A percentile compares a stretch with the other conserved stretches of the same genome.
These are phyloP conservation scores for Scedosporium apiospermum DNA, from an alignment of 2,329 filamentous ascomycete genomes.

Conservation along the genomic window DNA sequence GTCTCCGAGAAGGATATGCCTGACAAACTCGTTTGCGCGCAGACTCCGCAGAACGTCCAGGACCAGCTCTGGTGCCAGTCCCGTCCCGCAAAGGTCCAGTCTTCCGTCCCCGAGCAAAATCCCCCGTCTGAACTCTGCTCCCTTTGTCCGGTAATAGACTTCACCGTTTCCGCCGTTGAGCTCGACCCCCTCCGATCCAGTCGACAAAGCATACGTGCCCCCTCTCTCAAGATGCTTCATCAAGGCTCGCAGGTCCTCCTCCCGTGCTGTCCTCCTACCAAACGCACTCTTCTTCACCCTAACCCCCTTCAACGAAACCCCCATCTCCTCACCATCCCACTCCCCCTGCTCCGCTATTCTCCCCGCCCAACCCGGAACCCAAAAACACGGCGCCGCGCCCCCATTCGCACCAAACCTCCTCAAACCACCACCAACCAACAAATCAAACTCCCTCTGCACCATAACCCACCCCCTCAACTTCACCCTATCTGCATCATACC, in stretches of 20 bases:
- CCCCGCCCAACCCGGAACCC: conserved; percentile 21
- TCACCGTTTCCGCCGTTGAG: conserved; percentile 26
- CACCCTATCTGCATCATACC: conserved; percentile 26
- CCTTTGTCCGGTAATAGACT: conserved; percentile 24
- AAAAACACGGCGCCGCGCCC: conserved; percentile 21
- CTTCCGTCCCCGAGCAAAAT: conserved; percentile 40
- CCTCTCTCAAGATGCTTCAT: conserved; percentile 20
- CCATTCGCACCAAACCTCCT: conserved; percentile 16
- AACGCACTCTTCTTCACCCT: conserved; percentile 25
- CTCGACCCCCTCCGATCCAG: conserved; percentile 15
- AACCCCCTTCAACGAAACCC: conserved; percentile 21
- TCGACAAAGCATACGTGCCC: conserved; percentile 19
- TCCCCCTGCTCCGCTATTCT: conserved; percentile 23
- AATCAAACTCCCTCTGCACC: conserved; percentile 25
- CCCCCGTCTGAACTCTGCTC: conserved; percentile 25
- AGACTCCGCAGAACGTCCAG: conserved; percentile 38
- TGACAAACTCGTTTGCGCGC: conserved; percentile 34
- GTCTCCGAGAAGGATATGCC: conserved; percentile 44
- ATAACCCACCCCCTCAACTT: conserved; percentile 24
- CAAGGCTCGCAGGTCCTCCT: conserved; percentile 22
- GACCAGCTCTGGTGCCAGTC: conserved; percentile 41
- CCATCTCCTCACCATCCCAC: conserved; percentile 20
- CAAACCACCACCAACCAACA: conserved; percentile 14
- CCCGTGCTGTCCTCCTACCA: conserved; percentile 15
- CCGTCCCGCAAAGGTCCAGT: conserved; percentile 47